Evolutionary conservation across 2,329 filamentous ascomycete species (phyloP), one percentile per base, ranked within the genome.

Genomic region (Pseudopyricularia cyperi): DNA sequence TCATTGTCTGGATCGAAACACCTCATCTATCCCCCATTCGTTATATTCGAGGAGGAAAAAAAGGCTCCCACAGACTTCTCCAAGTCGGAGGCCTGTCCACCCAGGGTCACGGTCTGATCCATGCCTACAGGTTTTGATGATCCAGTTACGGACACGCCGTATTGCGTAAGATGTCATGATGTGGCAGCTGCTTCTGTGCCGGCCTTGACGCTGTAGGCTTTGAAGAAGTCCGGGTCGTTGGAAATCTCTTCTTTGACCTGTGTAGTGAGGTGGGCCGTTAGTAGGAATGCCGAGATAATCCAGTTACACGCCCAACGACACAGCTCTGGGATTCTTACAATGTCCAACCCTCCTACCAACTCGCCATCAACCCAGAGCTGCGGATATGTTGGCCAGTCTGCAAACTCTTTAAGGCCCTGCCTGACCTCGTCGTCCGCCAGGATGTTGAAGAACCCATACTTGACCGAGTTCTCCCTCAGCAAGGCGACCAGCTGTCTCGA

Each of bases 401-500:
- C 89, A 66, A 83, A 97, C 70, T 93, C 88, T 76, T 98, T 98
- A 63, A 98, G 71, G 1, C 93, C 93, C 71, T 97, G 91, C 55
- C 93, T 79, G 48, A 98, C 93, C 67, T 97, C 91, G 62, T 98
- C 91, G 65, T 98, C 93, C 57, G 93, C 93, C 60, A 98, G 70
- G 57, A 98, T 98, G 66, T 98, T 97, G 75, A 98, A 98, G 75
- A 98, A 98, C 19, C 93, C 93, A 66, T 97, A 98, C 66, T 95
- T 89, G 55, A 98, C 86, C 49, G 85, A 85, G 64, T 89, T 84
- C 70, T 97, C 91, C 51, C 93, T 80, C 61, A 98, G 71, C 47
- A 98, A 79, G 26, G 74, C 82, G 44, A 98, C 93, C 46, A 95
- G 72, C 71, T 96, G 89, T 59, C 91, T 76, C 58, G 88, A 95